Conservation (phyloP, 306 rosid species). For the Trifolium repens region DNA sequence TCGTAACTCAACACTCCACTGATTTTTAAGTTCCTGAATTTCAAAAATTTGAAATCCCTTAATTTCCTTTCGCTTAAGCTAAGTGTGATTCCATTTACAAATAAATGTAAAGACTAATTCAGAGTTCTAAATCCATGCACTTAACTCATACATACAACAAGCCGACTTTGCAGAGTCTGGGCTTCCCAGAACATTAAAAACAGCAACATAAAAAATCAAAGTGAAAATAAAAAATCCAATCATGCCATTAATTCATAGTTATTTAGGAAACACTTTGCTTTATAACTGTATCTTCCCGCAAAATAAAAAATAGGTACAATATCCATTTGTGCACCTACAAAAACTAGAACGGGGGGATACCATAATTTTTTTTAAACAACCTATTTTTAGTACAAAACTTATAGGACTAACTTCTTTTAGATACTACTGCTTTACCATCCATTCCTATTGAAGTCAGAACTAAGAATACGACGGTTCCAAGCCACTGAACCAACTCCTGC, state of each 20-base stretch:
- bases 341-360: neutral
- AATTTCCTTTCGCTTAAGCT: neutral
- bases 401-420: neutral
- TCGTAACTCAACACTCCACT: too few species aligned
- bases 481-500: conserved; percentile 66
- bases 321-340: conserved; percentile 2
- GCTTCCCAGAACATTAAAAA: neutral
- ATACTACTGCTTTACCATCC: conserved; percentile 56
- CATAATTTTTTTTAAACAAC: neutral
- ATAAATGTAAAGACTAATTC: neutral
- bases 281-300: neutral
- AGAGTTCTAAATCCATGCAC: neutral
- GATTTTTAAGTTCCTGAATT: too few species aligned
- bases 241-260: conserved; percentile 1
- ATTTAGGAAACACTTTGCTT: neutral
- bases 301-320: neutral
- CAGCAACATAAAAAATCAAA: neutral
- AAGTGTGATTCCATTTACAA: neutral
- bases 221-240: neutral
- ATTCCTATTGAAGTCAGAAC: conserved; percentile 72
- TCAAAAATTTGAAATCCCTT: too few species aligned
- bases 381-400: neutral
- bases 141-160: neutral
- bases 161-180: neutral
- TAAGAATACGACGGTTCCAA: conserved; percentile 50